Percentiles rank a stretch among this genome's conserved stretches.
Evolutionary conservation across 1,284 basidiomycete species (phyloP).

Genomic region (Puccinia coronata): DNA sequence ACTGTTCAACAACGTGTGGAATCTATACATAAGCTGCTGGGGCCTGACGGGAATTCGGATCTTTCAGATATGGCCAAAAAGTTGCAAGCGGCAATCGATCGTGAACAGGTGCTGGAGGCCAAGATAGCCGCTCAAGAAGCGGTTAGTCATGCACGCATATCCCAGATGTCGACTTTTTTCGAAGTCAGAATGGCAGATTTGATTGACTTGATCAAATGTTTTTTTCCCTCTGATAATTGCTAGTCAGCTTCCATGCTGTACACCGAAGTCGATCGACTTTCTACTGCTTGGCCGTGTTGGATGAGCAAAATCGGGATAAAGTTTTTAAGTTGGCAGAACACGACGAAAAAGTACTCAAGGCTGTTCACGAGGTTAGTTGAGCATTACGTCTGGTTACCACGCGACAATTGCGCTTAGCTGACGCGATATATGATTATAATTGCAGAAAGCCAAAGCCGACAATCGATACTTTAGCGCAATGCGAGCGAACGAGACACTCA

Average conservation of each 20-base stretch:
- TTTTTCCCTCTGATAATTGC: neutral
- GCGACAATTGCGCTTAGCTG: neutral
- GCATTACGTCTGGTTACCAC: neutral
- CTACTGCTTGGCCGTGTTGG: conserved; percentile 81
- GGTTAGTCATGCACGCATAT: conserved; percentile 54
- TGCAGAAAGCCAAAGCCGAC: conserved; percentile 83
- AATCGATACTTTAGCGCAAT: conserved; percentile 91
- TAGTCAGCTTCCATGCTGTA: conserved; percentile 77
- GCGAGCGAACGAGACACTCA: conserved; percentile 81
- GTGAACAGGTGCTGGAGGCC: conserved; percentile 37
- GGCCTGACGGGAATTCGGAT: conserved; percentile 12
- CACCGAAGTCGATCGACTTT: conserved; percentile 81
- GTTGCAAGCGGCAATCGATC: conserved; percentile 11
- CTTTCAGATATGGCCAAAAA: conserved; percentile 18
- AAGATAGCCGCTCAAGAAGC: conserved; percentile 61
- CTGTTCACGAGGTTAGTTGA: conserved; percentile 58
- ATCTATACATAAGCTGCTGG: conserved; percentile 10
- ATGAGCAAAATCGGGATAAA: conserved; percentile 78
- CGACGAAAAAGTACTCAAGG: conserved; percentile 70
- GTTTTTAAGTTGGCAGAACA: conserved; percentile 74
- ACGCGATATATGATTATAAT: conserved; percentile 4
- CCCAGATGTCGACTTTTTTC: neutral
- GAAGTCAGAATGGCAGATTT: neutral
- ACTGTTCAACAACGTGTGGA: conserved; percentile 25
- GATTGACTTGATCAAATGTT: neutral